Evolutionary conservation across 805 yeast genomes (phyloP).

Genomic region (Blastobotrys mokoenaii): DNA sequence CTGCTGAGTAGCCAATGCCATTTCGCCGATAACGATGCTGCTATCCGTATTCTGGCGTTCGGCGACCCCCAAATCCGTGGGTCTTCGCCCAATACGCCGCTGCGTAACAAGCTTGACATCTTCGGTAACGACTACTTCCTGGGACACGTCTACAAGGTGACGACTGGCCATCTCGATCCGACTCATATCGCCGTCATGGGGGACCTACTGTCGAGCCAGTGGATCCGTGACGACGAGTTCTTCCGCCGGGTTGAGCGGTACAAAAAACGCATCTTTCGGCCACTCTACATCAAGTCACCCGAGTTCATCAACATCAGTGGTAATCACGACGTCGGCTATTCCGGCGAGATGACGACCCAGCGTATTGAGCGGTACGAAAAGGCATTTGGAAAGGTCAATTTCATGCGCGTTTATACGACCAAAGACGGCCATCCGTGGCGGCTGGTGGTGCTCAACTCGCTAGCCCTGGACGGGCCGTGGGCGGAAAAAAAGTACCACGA

Average conservation of each 20-base stretch:
- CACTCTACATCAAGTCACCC: conserved; percentile 1
- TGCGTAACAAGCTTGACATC: conserved; percentile 69
- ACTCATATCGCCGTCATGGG: conserved; percentile 85
- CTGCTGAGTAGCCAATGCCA: conserved; percentile 18
- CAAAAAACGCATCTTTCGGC: conserved; percentile 25
- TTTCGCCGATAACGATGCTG: conserved; percentile 12
- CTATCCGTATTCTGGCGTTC: conserved; percentile 63
- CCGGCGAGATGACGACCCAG: conserved; percentile 89
- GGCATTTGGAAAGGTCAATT: conserved; percentile 80
- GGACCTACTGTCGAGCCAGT: conserved; percentile 86
- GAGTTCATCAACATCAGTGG: conserved; percentile 76
- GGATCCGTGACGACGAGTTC: conserved; percentile 87
- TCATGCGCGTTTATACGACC: conserved; percentile 35
- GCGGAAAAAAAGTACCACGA: conserved; percentile 60
- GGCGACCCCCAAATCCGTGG: conserved; percentile 99
- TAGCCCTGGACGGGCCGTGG: conserved; percentile 86
- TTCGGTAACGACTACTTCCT: conserved; percentile 84
- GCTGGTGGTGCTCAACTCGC: conserved; percentile 75
- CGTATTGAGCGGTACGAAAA: conserved; percentile 72
- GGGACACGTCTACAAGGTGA: conserved; percentile 68
- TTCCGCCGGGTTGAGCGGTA: conserved; percentile 67
- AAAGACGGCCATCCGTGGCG: conserved; percentile 52
- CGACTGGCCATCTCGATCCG: conserved; percentile 61
- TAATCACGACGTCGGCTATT: conserved; percentile 92
- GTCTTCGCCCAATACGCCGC: conserved; percentile 60